Percentiles rank a stretch among this genome's conserved stretches.
Conservation (phyloP, 306 rosid genomes). For the Medicago ruthenica region DNA sequence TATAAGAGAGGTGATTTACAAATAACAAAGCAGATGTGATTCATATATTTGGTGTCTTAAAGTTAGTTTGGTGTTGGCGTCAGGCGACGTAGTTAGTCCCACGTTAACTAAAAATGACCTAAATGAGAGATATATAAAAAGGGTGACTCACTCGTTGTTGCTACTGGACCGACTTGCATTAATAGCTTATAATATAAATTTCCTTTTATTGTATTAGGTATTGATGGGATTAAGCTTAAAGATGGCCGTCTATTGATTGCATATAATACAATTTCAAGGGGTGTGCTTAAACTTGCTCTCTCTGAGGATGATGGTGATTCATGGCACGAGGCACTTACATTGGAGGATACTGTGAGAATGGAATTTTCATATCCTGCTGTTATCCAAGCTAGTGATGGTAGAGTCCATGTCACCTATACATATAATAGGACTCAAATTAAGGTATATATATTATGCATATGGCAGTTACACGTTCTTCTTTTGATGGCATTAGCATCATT, state of each 20-base stretch:
- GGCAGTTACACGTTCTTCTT: conserved; percentile 25
- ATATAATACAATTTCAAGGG: conserved; percentile 72
- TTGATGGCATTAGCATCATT: conserved; percentile 13
- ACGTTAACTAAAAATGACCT: background rate
- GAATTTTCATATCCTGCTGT: conserved; percentile 98
- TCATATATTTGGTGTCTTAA: background rate
- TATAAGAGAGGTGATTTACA: background rate
- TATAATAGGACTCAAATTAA: conserved; percentile 85
- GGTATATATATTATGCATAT: conserved; percentile 67
- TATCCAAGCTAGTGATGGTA: conserved; percentile 82
- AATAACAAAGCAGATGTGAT: background rate
- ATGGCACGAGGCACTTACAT: conserved; percentile 69
- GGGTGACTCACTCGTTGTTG: background rate
- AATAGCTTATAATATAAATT: conserved; percentile 5
- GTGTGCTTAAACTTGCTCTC: conserved; percentile 79
- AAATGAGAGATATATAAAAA: background rate
- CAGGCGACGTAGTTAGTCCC: background rate
- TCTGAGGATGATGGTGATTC: conserved; percentile 90
- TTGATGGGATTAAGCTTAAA: conserved; percentile 85
- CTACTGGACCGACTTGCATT: background rate
- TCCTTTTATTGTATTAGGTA: conserved; percentile 57
- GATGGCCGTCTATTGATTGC: conserved; percentile 73
- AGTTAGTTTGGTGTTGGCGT: background rate
- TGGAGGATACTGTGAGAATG: conserved; percentile 76
- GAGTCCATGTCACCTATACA: conserved; percentile 84